Percentiles rank a stretch among this genome's conserved stretches.
Evolutionary conservation across 1,139 yeast genomes (phyloP).

Genomic region (Sugiyamaella japonica): DNA sequence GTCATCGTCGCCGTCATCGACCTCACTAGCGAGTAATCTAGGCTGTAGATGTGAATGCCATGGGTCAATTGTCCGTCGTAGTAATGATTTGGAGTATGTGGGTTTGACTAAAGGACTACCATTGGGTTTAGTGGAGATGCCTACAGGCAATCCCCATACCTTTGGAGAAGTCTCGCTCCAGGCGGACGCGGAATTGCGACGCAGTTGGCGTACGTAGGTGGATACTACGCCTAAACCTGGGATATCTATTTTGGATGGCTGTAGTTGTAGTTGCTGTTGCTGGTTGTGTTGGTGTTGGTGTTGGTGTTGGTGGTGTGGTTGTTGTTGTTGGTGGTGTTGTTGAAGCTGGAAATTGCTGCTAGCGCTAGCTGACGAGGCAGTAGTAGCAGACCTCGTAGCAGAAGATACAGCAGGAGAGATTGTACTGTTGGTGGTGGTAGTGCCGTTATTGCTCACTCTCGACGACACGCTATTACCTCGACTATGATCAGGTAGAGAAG

Average conservation of each 20-base stretch:
- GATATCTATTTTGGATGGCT: slow-evolving; percentile 8
- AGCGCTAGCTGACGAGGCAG: slow-evolving; percentile 11
- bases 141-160: slow-evolving; percentile 65
- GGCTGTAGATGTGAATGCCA: slow-evolving; percentile 75
- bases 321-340: too few relatives aligned
- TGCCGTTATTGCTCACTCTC: slow-evolving; percentile 14
- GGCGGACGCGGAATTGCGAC: slow-evolving; percentile 55
- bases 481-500: slow-evolving; percentile 13
- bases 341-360: background rate
- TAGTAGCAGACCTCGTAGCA: slow-evolving; percentile 15
- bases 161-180: slow-evolving; percentile 53
- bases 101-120: slow-evolving; percentile 28
- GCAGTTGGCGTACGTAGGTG: slow-evolving; percentile 54
- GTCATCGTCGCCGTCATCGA: slow-evolving; percentile 59
- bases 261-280: background rate
- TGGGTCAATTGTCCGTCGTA: slow-evolving; percentile 51
- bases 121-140: slow-evolving; percentile 52
- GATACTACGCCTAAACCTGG: slow-evolving; percentile 42
- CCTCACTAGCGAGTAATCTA: slow-evolving; percentile 74
- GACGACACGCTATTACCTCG: slow-evolving; percentile 22
- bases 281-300: too few relatives aligned
- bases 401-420: slow-evolving; percentile 12
- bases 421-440: slow-evolving; percentile 6
- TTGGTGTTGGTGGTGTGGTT: background rate
- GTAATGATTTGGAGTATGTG: slow-evolving; percentile 33